Evolutionary conservation across 495 filamentous ascomycete genomes (phyloP).

Genomic region (Lichina pygmaea): DNA sequence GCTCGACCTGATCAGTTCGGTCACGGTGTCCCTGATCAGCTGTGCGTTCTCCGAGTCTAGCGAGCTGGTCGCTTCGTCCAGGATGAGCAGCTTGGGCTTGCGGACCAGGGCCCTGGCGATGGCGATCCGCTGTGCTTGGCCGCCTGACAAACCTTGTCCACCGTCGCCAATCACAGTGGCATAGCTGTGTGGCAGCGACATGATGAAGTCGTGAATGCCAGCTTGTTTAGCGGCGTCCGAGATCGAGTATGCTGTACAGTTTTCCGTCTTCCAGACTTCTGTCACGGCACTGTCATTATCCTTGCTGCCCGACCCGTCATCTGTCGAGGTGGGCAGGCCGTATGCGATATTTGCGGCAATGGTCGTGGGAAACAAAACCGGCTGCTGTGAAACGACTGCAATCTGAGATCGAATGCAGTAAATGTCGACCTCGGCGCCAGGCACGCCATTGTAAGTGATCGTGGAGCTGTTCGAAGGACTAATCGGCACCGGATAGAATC

Average conservation of each 20-base stretch:
- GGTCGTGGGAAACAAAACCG: slow-evolving; percentile 48
- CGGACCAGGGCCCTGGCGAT: slow-evolving; percentile 61
- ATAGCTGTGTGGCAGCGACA: slow-evolving; percentile 45
- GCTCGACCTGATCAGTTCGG: slow-evolving; percentile 14
- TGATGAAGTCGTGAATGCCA: slow-evolving; percentile 59
- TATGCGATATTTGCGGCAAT: slow-evolving; percentile 62
- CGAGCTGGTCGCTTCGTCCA: slow-evolving; percentile 73
- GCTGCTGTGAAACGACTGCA: slow-evolving; percentile 49
- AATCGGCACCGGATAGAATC: slow-evolving; percentile 23
- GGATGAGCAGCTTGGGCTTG: slow-evolving; percentile 38
- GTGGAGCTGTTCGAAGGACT: slow-evolving; percentile 8
- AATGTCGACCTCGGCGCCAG: slow-evolving; percentile 30
- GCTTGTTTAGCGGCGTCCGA: slow-evolving; percentile 31
- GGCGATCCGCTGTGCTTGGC: slow-evolving; percentile 58
- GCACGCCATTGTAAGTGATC: slow-evolving; percentile 27
- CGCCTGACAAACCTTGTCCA: slow-evolving; percentile 47
- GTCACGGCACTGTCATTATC: not conserved
- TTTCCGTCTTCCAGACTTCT: no score
- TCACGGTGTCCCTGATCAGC: slow-evolving; percentile 35
- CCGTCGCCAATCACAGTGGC: slow-evolving; percentile 53
- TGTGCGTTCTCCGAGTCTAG: slow-evolving; percentile 47
- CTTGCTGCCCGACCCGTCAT: slow-evolving; percentile 14
- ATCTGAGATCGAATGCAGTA: slow-evolving; percentile 38
- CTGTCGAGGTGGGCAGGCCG: slow-evolving; percentile 23
- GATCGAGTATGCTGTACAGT: no score